phyloP scores from a whole-genome alignment of 129 eudicot genomes.

The Oenanthe sinensis region DNA sequence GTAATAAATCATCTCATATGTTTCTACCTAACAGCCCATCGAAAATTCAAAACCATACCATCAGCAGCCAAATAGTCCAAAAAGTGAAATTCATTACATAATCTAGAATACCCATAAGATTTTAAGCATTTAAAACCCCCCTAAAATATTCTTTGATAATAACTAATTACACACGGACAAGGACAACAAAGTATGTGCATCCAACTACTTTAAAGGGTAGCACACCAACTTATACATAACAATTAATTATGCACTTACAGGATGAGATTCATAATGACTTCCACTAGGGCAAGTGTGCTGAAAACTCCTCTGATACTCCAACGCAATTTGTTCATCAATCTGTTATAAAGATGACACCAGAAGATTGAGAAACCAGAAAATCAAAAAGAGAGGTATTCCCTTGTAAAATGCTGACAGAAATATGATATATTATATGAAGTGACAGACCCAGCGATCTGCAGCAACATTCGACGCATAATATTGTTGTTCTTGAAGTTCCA shows the following conservation, averaged over 20 bases:
- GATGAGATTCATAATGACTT: conserved; percentile 24
- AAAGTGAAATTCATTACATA: not conserved
- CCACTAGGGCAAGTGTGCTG: conserved; percentile 24
- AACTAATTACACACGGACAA: too few relatives aligned
- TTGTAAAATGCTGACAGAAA: not conserved
- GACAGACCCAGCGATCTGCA: conserved; percentile 44
- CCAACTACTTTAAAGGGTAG: not conserved
- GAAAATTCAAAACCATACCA: not conserved
- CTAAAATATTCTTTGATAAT: not conserved
- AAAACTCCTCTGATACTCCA: conserved; percentile 38
- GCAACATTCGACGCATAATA: conserved; percentile 46
- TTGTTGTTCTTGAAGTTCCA: conserved; percentile 85
- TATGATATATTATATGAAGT: not conserved
- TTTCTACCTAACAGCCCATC: too few relatives aligned
- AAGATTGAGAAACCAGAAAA: not conserved
- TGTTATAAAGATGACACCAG: conserved; percentile 10
- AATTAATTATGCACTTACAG: conserved; percentile 30
- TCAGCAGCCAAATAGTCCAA: not conserved
- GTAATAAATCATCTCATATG: too few relatives aligned
- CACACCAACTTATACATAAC: not conserved
- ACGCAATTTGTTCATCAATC: conserved; percentile 44
- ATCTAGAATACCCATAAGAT: too few relatives aligned
- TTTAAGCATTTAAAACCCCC: not conserved
- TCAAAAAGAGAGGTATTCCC: not conserved
- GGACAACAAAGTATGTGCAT: not conserved